Percentiles rank a stretch among this genome's conserved stretches.
Evolutionary conservation across 2,329 filamentous ascomycete species (phyloP).

Genomic region (Alternaria gansuensis): DNA sequence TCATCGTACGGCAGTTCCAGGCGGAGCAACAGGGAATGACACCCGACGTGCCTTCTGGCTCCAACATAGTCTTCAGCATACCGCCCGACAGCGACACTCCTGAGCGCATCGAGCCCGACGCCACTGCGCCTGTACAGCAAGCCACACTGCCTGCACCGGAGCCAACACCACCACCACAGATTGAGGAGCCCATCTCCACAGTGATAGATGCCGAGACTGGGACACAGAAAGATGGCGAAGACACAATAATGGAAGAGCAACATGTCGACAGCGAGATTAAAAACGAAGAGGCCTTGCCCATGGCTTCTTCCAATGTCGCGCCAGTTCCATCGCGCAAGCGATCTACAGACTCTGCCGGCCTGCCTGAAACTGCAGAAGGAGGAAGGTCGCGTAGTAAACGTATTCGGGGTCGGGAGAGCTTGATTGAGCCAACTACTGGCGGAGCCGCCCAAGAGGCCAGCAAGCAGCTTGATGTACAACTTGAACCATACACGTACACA

Average conservation of each 20-base stretch:
- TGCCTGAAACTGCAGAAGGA: conserved; percentile 66
- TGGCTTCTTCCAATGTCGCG: conserved; percentile 45
- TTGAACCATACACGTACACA: conserved; percentile 63
- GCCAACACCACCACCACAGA: conserved; percentile 13
- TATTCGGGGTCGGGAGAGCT: conserved; percentile 67
- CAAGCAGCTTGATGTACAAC: conserved; percentile 64
- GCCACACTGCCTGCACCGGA: conserved; percentile 16
- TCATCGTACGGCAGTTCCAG: conserved; percentile 56
- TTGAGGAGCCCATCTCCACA: conserved; percentile 2
- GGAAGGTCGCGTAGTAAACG: conserved; percentile 68
- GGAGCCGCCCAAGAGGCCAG: conserved; percentile 62
- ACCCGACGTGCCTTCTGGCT: conserved; percentile 47
- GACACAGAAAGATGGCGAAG: conserved; percentile 24
- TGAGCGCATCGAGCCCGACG: conserved; percentile 21
- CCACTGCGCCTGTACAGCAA: conserved; percentile 15
- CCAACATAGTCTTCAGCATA: conserved; percentile 55
- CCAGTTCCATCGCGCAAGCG: conserved; percentile 63
- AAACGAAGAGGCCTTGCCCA: conserved; percentile 26
- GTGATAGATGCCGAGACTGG: neutral
- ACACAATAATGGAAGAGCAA: conserved; percentile 34
- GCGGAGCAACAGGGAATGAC: conserved; percentile 53
- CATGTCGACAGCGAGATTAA: conserved; percentile 24
- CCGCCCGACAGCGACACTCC: conserved; percentile 45
- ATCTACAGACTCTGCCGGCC: conserved; percentile 67
- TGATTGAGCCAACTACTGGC: conserved; percentile 57